Evolutionary conservation across 345 rosid genomes (phyloP), one percentile per base, ranked within the genome.

Genomic region (Psidium friedrichsthalianum): DNA sequence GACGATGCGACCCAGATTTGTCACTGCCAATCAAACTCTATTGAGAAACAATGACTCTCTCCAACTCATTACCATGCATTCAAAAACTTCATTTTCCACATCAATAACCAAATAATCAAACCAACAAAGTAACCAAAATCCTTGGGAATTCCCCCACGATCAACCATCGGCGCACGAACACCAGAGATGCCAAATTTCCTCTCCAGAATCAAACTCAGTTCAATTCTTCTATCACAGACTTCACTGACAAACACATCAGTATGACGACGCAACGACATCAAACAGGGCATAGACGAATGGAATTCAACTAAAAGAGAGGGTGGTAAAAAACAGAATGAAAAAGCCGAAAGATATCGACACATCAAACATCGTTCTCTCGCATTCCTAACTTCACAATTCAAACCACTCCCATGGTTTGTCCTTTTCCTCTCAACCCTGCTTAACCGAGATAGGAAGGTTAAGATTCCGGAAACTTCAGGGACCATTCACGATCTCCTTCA

Each of bases 371-470:
- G 76, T 2, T 64, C 11, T 29, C 51, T 3, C 11, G 25, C 53
- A 56, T 53, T 83, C 76, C 51, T 24, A 56, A 36, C 18, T 16
- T 32, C 74, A 21, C 20, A 27, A 82, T 51, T 36, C 51, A 58
- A 36, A 21, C 29, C 57, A 52, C 21, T 42, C 57, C 13, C 59
- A n/a, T 20, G 18, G 49, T 27, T 21, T 52, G n/a, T 21, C 14
- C 49, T 18, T 25, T 10, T 82, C 56, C n/a, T 4, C 84, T n/a
- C 56, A 95, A n/a, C n/a, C 98, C 99, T 95, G 98, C 57, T 95
- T 95, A 69, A 97, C 90, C 22, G 98, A 95, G 88, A 94, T 90
- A 13, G 99, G 88, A 97, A 95, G 54, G 98, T 95, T 87, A 97
- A 84, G 85, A 87, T 91, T 58, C 93, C 95, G 3, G 97, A 95